Base-by-base conservation (phyloP, 768 basidiomycete species). In the Leccinum sublutescens region DNA sequence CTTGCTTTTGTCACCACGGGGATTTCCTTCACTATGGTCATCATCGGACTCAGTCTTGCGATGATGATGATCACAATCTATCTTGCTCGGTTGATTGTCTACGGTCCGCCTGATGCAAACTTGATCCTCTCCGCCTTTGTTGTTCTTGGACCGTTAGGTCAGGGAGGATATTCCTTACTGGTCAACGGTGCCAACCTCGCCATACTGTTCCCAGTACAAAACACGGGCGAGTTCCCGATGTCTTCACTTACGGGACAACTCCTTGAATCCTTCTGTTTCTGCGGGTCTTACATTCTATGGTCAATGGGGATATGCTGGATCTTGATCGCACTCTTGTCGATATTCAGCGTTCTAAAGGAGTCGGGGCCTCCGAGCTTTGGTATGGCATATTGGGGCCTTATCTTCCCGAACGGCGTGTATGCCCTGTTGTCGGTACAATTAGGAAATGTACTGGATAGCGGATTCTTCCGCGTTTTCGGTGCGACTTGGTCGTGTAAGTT, bases 401-500 rank as follows among this genome's bases (percentile, higher is more conserved):
- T 84, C 61, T 85, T 85, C 75, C 83, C 83, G 23, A 82, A 79
- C 66, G 83, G 77, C 5, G 81, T 82, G 4, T 83, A 79, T 64
- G 77, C 80, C 10, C 60, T 84, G 14, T 73, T 82, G 25, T 79
- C 79, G 1, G 76, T 84, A 15, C 77, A 83, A 62, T 70, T 86
- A 4, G 81, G 79, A 1, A 66, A 54, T 25, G 77, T 82, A 17
- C 70, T 85, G n/a, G 70, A 83, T 33, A 81, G 80, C 52, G 66
- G 68, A 1, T 80, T 82, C 67, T 83, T 85, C 70, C 74, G 78
- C 43, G 80, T 75, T 27, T 79, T 84, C 53, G 85, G 84, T 36
- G 77, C 83, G 0, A 74, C 80, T 29, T 85, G 81, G 80, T 78
- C 79, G 9, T 74, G 83, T 82, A 63, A 55, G 80, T 70, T 50